These are phyloP conservation scores for Clonostachys rosea DNA, from an alignment of 2,329 filamentous ascomycete species.

Conservation along the genomic window DNA sequence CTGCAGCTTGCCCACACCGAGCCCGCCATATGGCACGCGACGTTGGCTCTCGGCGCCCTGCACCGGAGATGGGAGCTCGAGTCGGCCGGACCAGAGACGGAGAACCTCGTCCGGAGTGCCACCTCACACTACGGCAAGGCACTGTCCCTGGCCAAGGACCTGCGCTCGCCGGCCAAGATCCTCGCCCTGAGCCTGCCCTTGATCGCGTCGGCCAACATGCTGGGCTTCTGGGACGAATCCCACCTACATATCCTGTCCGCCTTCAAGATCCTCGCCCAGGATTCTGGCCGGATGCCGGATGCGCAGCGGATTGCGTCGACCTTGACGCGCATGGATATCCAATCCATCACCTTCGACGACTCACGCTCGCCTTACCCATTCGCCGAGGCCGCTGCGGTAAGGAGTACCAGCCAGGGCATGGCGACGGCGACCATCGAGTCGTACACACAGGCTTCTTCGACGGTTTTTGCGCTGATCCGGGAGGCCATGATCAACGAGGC, in stretches of 20 bases:
- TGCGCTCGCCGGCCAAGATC: constrained; percentile 14
- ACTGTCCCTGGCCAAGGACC: constrained; percentile 15
- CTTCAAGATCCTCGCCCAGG: constrained; percentile 2
- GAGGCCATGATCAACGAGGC: constrained; percentile 2
- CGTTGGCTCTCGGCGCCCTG: constrained; percentile 24
- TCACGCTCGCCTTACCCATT: constrained; percentile 20
- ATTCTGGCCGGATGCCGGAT: not conserved
- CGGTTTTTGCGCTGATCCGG: not conserved
- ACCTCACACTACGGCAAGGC: constrained; percentile 16
- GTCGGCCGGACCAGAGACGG: constrained; percentile 3
- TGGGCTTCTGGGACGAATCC: constrained; percentile 21
- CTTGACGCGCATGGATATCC: constrained; percentile 21
- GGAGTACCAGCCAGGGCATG: not conserved
- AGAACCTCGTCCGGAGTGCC: constrained; percentile 11
- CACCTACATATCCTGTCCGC: constrained; percentile 22
- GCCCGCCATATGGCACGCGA: constrained; percentile 26
- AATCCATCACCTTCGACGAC: constrained; percentile 25
- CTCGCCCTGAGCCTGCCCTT: constrained; percentile 23
- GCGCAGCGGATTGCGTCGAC: constrained; percentile 8
- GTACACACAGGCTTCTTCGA: not conserved
- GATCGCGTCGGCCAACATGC: constrained; percentile 20
- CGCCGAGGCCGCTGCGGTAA: constrained; percentile 3
- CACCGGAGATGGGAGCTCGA: constrained; percentile 12
- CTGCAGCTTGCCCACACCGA: constrained; percentile 25
- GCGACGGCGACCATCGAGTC: not conserved